Evolutionary conservation across 1,284 basidiomycete species (phyloP), one percentile per base, ranked within the genome.

Genomic region (Hemileia vastatrix): DNA sequence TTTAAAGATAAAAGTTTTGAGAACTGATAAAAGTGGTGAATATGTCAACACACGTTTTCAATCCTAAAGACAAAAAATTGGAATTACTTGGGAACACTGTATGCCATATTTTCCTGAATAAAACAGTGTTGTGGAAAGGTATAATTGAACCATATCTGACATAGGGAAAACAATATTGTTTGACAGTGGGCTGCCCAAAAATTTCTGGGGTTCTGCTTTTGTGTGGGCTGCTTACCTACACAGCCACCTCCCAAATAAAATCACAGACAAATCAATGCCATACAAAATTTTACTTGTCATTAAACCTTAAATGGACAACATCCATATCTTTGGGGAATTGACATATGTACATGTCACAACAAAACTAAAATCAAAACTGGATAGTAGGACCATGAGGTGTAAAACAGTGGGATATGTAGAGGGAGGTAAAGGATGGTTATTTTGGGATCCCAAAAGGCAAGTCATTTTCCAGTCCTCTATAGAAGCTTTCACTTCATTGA

Each of bases 151-250:
- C 1, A 15, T 60, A 5, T 21, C 23, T 19, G 57, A 58, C 2
- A 52, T 44, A 18, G 57, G 48, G 13, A 2, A 33, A 18, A 58
- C 47, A 4, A 13, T 58, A 11, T 23, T 58, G 21, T 6, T 24
- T 4, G 21, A 32, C 19, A 40, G 32, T 11, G 23, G 43, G 4
- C 27, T 60, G 1, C 11, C 18, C 5, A 44, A 60, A 21, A 15
- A 2, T 15, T 60, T 60, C 23, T 60, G 51, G 51, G 47, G 56
- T 5, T 31, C 24, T 6, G 56, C 56, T 1, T 57, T 57, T 18
- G 5, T 4, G 8, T 8, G 48, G 24, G 58, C 58, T 9, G 9
- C 6, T 19, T 21, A 13, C 8, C 44, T 6, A 2, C 32, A 54
- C 4, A 61, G 54, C 24, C 4, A 43, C 3, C 2, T 54, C 3